phyloP scores from a whole-genome alignment of 352 stramenopile species.

The Phytophthora sp. region DNA sequence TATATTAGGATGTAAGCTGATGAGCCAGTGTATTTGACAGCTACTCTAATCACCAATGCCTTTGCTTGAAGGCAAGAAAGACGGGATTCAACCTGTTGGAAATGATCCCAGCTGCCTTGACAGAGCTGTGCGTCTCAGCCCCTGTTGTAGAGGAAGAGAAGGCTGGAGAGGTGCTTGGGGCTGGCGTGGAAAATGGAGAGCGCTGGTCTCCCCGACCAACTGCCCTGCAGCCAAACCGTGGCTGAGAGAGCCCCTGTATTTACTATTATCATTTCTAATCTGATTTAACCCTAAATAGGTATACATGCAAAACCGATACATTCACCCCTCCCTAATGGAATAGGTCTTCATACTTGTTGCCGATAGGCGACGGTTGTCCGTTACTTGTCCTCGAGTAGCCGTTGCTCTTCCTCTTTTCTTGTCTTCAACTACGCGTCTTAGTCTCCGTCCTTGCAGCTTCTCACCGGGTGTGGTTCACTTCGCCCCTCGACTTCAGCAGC shows the following conservation, averaged over 20 bases:
- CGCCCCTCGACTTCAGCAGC: too few relatives aligned
- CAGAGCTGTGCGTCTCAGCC: too few relatives aligned
- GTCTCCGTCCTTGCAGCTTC: neutral
- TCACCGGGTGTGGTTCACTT: neutral
- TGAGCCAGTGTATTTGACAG: too few relatives aligned
- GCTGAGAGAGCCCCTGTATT: neutral
- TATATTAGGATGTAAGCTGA: too few relatives aligned
- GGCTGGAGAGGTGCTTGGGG: neutral
- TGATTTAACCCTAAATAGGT: neutral
- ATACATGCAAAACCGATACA: neutral
- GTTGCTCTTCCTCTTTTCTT: too few relatives aligned
- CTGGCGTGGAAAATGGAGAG: neutral
- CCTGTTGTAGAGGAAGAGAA: too few relatives aligned
- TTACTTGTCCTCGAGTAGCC: neutral
- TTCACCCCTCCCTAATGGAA: neutral
- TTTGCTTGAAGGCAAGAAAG: too few relatives aligned
- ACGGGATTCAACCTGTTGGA: too few relatives aligned
- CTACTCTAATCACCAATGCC: too few relatives aligned
- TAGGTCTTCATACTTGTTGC: neutral
- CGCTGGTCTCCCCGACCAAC: neutral
- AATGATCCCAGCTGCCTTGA: too few relatives aligned
- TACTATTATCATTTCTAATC: neutral
- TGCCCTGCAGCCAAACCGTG: neutral
- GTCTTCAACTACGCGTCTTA: neutral
- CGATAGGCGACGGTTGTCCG: neutral